A percentile compares a stretch with the other conserved stretches of the same genome.
These are phyloP conservation scores for Musa itinerans DNA, from an alignment of 176 grass and related monocot genomes.

Conservation along the genomic window DNA sequence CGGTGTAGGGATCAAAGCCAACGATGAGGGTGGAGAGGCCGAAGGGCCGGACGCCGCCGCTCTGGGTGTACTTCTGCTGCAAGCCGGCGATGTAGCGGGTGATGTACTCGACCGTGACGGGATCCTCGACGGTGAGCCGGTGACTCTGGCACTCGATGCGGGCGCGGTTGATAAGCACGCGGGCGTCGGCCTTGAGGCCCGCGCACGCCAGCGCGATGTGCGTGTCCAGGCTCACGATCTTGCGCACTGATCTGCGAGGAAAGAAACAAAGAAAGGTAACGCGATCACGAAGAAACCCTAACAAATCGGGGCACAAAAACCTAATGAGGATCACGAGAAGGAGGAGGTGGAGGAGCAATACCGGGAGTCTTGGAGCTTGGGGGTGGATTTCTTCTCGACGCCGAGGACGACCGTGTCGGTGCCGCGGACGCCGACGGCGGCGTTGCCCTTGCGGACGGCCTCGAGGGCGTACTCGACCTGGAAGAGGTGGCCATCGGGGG, in stretches of 20 bases:
- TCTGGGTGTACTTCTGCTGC: constrained; percentile 98
- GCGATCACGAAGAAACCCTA: background rate
- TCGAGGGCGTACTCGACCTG: constrained; percentile 99
- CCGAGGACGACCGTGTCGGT: constrained; percentile 89
- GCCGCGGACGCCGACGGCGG: constrained; percentile 93
- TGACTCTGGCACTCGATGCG: constrained; percentile 96
- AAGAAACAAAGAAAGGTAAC: background rate
- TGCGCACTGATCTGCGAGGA: constrained; percentile 52
- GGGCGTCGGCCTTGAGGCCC: constrained; percentile 91
- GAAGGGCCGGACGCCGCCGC: constrained; percentile 76
- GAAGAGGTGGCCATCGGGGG: constrained; percentile 97
- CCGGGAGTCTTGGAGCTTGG: constrained; percentile 97
- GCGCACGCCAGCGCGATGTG: constrained; percentile 95
- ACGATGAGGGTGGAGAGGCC: constrained; percentile 96
- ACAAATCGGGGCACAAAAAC: background rate
- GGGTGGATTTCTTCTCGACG: constrained; percentile 99
- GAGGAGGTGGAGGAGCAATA: background rate
- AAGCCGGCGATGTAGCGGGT: constrained; percentile 95
- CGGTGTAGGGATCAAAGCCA: constrained; percentile 74
- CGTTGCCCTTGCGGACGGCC: constrained; percentile 98
- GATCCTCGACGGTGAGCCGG: constrained; percentile 83
- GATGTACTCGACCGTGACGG: constrained; percentile 96
- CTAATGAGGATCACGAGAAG: too few relatives aligned
- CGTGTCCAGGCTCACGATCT: constrained; percentile 81
- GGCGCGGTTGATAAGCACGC: constrained; percentile 84